Evolutionary conservation across 148 eudicot species (phyloP).

Genomic region (Camellia sinensis): DNA sequence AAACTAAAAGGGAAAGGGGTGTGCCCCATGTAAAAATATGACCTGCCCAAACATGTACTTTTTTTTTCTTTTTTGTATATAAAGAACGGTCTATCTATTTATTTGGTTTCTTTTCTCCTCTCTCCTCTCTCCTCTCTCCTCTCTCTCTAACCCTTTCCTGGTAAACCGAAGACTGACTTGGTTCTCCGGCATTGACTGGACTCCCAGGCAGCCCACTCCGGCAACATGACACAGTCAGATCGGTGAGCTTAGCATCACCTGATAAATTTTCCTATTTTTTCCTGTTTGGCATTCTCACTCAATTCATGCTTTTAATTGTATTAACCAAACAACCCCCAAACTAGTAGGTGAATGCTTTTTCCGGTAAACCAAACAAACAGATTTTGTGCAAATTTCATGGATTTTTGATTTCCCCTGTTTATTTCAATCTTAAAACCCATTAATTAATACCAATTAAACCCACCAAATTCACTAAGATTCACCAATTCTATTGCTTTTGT

Average conservation of each 20-base stretch:
- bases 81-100: background rate
- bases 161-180: constrained; percentile 30
- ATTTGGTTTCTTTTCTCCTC: background rate
- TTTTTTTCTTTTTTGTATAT: background rate
- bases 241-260: constrained; percentile 28
- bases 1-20: background rate
- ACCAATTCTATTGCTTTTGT: constrained; percentile 9
- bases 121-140: constrained; percentile 19
- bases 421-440: constrained; percentile 13
- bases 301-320: background rate
- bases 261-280: background rate
- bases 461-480: constrained; percentile 16
- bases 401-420: constrained; percentile 12
- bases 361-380: constrained; percentile 12
- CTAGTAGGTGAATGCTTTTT: constrained; percentile 15
- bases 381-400: constrained; percentile 21
- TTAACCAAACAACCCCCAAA: background rate
- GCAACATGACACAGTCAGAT: constrained; percentile 18
- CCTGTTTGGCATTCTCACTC: constrained; percentile 10
- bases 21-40: constrained; percentile 12
- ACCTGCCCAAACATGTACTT: background rate
- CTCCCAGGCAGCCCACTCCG: constrained; percentile 19
- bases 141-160: constrained; percentile 21
- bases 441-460: constrained; percentile 15
- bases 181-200: constrained; percentile 46